Percentiles rank a stretch among this genome's conserved stretches.
Evolutionary conservation across 2,329 filamentous ascomycete genomes (phyloP).

Genomic region (Boeremia lycopersici): DNA sequence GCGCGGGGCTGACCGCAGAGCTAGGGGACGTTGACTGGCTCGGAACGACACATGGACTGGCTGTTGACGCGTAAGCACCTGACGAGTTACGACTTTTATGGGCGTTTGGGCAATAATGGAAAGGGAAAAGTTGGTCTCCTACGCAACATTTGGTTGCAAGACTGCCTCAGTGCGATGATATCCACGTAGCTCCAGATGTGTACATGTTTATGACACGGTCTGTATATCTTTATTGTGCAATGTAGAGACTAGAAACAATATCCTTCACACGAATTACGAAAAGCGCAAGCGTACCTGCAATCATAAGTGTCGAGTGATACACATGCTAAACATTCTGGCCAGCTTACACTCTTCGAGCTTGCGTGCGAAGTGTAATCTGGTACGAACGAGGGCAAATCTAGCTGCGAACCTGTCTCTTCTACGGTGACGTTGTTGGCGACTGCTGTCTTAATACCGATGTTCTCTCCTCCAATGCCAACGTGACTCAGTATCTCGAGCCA

Average conservation of each 20-base stretch:
- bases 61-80: constrained; percentile 15
- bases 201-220: not conserved
- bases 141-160: not conserved
- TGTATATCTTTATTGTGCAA: not conserved
- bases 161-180: constrained; percentile 5
- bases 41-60: constrained; percentile 15
- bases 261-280: too few relatives aligned
- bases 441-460: too few relatives aligned
- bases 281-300: too few relatives aligned
- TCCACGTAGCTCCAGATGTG: not conserved
- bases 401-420: too few relatives aligned
- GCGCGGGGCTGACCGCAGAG: constrained; percentile 10
- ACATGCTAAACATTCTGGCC: too few relatives aligned
- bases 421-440: too few relatives aligned
- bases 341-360: too few relatives aligned
- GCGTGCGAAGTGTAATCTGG: not conserved
- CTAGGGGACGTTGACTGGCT: constrained; percentile 28
- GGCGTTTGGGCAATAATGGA: not conserved
- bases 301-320: too few relatives aligned
- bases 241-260: too few relatives aligned
- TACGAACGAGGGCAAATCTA: not conserved
- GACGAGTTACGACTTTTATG: not conserved
- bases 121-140: not conserved
- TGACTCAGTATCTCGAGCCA: not conserved
- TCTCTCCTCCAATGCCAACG: not conserved